These are phyloP conservation scores for Backusella luteola DNA, from an alignment of 192 early-diverging fungal genomes.

Conservation along the genomic window DNA sequence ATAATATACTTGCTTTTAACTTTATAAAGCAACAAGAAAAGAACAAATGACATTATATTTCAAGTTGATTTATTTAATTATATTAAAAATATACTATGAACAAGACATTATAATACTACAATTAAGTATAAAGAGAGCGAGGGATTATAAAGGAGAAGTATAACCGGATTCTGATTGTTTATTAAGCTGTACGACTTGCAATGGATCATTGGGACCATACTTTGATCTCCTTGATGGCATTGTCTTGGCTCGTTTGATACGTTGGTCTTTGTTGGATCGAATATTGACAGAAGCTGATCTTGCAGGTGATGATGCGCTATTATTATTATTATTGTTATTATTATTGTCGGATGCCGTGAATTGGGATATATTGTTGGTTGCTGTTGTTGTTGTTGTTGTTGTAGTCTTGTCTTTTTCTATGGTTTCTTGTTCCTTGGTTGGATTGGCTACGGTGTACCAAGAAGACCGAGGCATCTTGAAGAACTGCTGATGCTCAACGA, in stretches of 20 bases:
- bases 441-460: neutral
- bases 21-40: neutral
- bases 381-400: neutral
- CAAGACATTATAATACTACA: constrained; percentile 7
- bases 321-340: too few relatives aligned
- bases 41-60: neutral
- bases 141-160: neutral
- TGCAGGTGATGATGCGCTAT: neutral
- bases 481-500: constrained; percentile 57
- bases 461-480: constrained; percentile 36
- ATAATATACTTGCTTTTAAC: neutral
- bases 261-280: constrained; percentile 8
- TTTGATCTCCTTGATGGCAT: constrained; percentile 27
- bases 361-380: neutral
- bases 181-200: constrained; percentile 25
- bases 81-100: constrained; percentile 1
- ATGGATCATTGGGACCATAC: constrained; percentile 26
- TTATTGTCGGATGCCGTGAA: neutral
- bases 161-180: neutral
- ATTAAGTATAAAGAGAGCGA: neutral
- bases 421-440: neutral
- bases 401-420: neutral
- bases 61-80: neutral
- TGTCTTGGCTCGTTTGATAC: constrained; percentile 23
- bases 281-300: neutral